A percentile compares a stretch with the other conserved stretches of the same genome.
These are phyloP conservation scores for Inonotus hispidus DNA, from an alignment of 1,284 basidiomycete species.

Conservation along the genomic window DNA sequence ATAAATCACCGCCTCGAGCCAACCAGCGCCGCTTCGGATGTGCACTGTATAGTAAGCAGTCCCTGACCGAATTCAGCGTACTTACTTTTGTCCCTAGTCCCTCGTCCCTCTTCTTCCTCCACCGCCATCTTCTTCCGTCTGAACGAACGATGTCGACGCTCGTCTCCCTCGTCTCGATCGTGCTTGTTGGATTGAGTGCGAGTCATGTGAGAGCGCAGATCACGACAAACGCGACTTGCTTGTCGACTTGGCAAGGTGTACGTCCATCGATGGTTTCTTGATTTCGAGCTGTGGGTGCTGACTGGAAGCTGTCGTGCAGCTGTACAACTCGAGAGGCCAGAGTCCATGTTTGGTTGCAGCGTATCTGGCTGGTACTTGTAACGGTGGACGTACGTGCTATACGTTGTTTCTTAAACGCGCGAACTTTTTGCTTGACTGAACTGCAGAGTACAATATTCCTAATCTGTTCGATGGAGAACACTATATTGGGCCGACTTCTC, in stretches of 20 bases:
- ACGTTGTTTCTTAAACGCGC: not conserved
- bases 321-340: slow-evolving; percentile 29
- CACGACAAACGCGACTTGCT: slow-evolving; percentile 18
- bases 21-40: no score
- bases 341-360: slow-evolving; percentile 28
- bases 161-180: not conserved
- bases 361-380: slow-evolving; percentile 18
- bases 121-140: not conserved
- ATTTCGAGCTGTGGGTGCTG: not conserved
- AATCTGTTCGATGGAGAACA: slow-evolving; percentile 8
- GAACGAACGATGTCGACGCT: not conserved
- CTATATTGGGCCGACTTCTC: slow-evolving; percentile 18
- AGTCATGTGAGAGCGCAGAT: slow-evolving; percentile 9
- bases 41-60: no score
- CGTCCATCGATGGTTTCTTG: slow-evolving; percentile 1
- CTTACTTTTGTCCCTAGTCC: no score
- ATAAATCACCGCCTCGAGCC: not conserved
- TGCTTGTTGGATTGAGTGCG: not conserved
- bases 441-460: slow-evolving; percentile 17
- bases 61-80: no score
- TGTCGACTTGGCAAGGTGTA: slow-evolving; percentile 2
- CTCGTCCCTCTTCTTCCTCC: no score
- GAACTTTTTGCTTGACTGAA: not conserved
- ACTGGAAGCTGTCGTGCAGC: slow-evolving; percentile 19
- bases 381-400: slow-evolving; percentile 17